A percentile compares a stretch with the other conserved stretches of the same genome.
Conservation (phyloP, 345 rosid species). For the Limnanthes douglasii region DNA sequence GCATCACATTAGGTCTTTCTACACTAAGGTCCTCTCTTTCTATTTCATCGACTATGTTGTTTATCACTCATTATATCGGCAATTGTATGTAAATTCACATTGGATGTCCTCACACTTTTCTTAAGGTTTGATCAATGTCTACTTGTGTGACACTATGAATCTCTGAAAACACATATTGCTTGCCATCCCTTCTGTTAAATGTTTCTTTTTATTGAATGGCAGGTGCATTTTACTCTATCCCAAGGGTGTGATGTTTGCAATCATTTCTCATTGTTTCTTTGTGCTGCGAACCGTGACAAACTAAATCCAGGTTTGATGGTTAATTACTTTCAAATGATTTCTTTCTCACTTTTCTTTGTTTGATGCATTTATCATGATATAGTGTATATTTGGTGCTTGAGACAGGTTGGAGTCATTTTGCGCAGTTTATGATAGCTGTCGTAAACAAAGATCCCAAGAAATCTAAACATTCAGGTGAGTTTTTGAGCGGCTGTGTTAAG, state of each 20-base stretch:
- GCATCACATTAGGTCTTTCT: no score
- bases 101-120: no score
- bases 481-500: conserved; percentile 5
- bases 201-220: conserved; percentile 5
- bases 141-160: no score
- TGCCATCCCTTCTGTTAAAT: no score
- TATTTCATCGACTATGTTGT: no score
- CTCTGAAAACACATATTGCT: no score
- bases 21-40: no score
- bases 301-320: conserved; percentile 75
- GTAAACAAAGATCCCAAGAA: conserved; percentile 81
- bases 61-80: no score
- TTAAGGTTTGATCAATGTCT: no score
- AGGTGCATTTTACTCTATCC: conserved; percentile 93
- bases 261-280: conserved; percentile 84
- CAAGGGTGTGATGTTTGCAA: conserved; percentile 87
- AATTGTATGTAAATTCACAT: no score
- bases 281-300: conserved; percentile 82
- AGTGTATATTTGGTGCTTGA: conserved; percentile 6
- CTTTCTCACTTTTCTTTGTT: not conserved
- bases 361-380: not conserved
- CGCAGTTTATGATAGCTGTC: conserved; percentile 90
- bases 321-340: not conserved
- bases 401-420: conserved; percentile 96
- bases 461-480: conserved; percentile 78